Evolutionary conservation across 192 early-diverging fungal species (phyloP), one percentile per base, ranked within the genome.

Genomic region (Backusella psychrophila): DNA sequence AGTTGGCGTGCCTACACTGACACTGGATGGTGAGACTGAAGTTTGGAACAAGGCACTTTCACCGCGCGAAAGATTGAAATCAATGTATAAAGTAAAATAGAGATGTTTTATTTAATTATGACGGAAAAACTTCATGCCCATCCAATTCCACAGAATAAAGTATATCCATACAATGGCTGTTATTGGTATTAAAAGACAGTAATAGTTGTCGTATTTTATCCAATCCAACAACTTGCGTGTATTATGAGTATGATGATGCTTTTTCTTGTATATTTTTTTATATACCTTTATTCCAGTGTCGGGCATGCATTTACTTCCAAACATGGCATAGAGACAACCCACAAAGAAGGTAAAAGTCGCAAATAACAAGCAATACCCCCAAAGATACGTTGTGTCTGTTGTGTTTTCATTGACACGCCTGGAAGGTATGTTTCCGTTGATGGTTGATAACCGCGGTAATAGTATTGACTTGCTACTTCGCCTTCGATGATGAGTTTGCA

Each of bases 101-200:
- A 2, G 4, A n/a, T n/a, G n/a, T n/a, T 19, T 17, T 17, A 15
- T 44, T 81, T 78, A 92, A 78, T 96, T 98, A 69, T 97, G 95
- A 12, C 94, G 83, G 78, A 96, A 97, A 69, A 94, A 91, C 84
- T 98, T 97, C 91, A 97, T 93, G 15, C 97, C 96, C 36, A 98
- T 87, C 97, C 97, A 98, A 84, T 96, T 98, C 86, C 93, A 94
- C 38, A 96, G 86, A 33, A 94, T 87, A 74, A 92, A 91, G 77
- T 93, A 90, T 5, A 92, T 82, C 41, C 89, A 89, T 23, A 93
- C 93, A 33, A 93, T 89, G 6, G 90, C 87, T 1, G 95, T 91
- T 26, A 95, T 84, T 14, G 96, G 97, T 36, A 96, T 76, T 23
- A 98, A 83, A 68, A 93, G 86, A 49, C 93, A 93, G 81, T 95